phyloP scores from a whole-genome alignment of 2,329 filamentous ascomycete species.

The Fusarium globosum region DNA sequence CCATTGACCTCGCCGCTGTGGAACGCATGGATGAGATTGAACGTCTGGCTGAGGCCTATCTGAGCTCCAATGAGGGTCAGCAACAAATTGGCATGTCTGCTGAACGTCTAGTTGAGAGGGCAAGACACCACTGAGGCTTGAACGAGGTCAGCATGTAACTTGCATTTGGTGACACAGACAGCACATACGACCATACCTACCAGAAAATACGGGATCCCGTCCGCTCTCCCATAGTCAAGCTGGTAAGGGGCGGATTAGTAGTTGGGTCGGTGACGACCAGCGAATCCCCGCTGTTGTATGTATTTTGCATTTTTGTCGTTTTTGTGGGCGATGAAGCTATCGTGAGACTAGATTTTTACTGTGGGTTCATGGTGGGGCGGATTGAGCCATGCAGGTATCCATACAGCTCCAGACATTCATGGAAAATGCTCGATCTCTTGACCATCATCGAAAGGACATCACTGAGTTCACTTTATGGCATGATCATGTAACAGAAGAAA shows the following conservation, averaged over 20 bases:
- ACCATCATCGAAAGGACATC: background rate
- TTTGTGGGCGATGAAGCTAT: background rate
- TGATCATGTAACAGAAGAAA: no score
- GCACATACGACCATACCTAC: slow-evolving; percentile 4
- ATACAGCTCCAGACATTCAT: background rate
- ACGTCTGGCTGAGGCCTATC: background rate
- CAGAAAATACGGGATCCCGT: slow-evolving; percentile 5
- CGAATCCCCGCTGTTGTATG: slow-evolving; percentile 10
- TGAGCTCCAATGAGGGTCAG: background rate
- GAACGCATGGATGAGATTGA: background rate
- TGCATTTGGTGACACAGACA: background rate
- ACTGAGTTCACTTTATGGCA: background rate
- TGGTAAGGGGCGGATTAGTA: slow-evolving; percentile 4
- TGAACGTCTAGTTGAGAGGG: background rate
- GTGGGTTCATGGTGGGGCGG: background rate
- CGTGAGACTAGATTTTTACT: background rate
- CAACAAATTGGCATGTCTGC: background rate
- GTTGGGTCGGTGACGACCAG: slow-evolving; percentile 10
- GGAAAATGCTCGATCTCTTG: background rate
- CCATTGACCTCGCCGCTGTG: background rate
- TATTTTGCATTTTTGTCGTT: background rate
- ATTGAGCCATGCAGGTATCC: background rate
- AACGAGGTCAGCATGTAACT: background rate
- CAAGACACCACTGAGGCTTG: background rate
- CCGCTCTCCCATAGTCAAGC: slow-evolving; percentile 8